phyloP scores from a whole-genome alignment of 2,329 filamentous ascomycete species.

The Colletotrichum spinosum region DNA sequence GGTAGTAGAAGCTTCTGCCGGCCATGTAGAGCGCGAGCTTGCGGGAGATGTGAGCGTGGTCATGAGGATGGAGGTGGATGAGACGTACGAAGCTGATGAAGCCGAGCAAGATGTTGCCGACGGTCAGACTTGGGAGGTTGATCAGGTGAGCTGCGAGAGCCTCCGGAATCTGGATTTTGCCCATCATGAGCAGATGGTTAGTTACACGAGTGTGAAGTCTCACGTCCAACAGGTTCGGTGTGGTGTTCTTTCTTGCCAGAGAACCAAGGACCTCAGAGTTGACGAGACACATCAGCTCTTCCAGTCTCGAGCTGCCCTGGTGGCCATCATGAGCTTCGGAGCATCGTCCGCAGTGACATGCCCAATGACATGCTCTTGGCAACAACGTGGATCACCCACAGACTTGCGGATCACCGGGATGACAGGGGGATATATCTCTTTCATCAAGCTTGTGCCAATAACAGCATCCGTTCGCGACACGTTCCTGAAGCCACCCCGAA shows the following conservation, averaged over 20 bases:
- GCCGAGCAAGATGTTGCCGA: neutral
- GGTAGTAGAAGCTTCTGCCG: slow-evolving; percentile 9
- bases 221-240: no score
- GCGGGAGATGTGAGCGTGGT: neutral
- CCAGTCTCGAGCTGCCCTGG: no score
- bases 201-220: neutral
- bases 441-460: slow-evolving; percentile 10
- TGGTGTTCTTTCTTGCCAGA: no score
- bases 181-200: neutral
- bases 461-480: slow-evolving; percentile 9
- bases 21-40: slow-evolving; percentile 8
- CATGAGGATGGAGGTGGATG: no score
- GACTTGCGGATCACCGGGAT: neutral
- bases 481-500: slow-evolving; percentile 6
- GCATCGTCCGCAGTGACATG: slow-evolving; percentile 12
- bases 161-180: slow-evolving; percentile 1
- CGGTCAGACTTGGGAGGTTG: neutral
- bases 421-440: no score
- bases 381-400: neutral
- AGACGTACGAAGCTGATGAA: neutral
- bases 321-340: neutral
- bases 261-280: no score
- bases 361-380: neutral
- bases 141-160: slow-evolving; percentile 2
- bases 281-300: no score